Percentiles rank a stretch among this genome's conserved stretches.
phyloP scores from a whole-genome alignment of 495 filamentous ascomycete genomes.

The Cercophora sp. region DNA sequence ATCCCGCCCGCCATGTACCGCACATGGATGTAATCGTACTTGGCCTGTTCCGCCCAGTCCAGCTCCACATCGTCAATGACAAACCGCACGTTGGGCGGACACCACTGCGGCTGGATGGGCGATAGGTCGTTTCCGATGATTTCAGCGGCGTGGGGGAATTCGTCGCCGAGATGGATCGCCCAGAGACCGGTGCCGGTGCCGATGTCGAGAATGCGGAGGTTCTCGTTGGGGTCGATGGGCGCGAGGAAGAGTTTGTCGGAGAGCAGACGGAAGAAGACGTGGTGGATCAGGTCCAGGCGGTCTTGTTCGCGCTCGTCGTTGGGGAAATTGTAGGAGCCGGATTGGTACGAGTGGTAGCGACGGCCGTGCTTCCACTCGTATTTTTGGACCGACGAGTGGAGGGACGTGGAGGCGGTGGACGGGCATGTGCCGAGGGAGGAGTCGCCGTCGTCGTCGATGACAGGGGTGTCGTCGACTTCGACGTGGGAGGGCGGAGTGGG shows the following conservation, averaged over 20 bases:
- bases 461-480: slow-evolving; percentile 23
- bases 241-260: slow-evolving; percentile 38
- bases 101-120: slow-evolving; percentile 51
- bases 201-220: slow-evolving; percentile 21
- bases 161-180: slow-evolving; percentile 27
- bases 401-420: slow-evolving; percentile 30
- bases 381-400: slow-evolving; percentile 44
- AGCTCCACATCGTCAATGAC: slow-evolving; percentile 53
- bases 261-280: slow-evolving; percentile 38
- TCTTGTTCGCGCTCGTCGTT: slow-evolving; percentile 60
- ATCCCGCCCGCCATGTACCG: slow-evolving; percentile 49
- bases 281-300: slow-evolving; percentile 65
- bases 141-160: slow-evolving; percentile 16
- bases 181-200: slow-evolving; percentile 24
- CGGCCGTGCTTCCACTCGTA: slow-evolving; percentile 45
- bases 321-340: slow-evolving; percentile 52
- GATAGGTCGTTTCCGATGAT: slow-evolving; percentile 50
- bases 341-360: slow-evolving; percentile 48
- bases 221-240: slow-evolving; percentile 22
- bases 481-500: background rate
- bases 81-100: slow-evolving; percentile 53
- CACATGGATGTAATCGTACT: slow-evolving; percentile 53
- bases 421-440: slow-evolving; percentile 13
- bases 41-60: slow-evolving; percentile 46
- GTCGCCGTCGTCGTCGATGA: too few species aligned